Percentiles rank a stretch among this genome's conserved stretches.
Evolutionary conservation across 257 asterid species (phyloP).

Genomic region (Solanum commersonii): DNA sequence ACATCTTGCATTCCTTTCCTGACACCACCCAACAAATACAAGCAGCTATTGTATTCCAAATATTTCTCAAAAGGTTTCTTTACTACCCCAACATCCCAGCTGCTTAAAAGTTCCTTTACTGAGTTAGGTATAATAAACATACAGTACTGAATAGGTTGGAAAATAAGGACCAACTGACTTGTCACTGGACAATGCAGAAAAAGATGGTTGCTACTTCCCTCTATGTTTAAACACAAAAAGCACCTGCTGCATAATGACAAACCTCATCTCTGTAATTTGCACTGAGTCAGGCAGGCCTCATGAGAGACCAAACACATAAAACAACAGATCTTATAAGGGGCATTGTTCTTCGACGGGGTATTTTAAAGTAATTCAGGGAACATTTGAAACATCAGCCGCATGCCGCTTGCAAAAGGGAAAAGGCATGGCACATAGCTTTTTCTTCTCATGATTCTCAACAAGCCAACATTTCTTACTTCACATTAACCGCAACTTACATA

Average conservation of each 20-base stretch:
- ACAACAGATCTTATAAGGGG: not conserved
- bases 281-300: not conserved
- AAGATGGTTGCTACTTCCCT: not conserved
- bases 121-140: not conserved
- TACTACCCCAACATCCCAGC: not conserved
- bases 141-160: not conserved
- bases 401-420: not conserved
- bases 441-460: not conserved
- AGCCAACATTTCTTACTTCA: not conserved
- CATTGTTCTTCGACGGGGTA: not conserved
- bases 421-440: not conserved
- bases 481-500: not conserved
- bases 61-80: not conserved
- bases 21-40: not conserved
- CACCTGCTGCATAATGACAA: not conserved
- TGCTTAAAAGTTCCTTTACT: not conserved
- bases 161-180: not conserved
- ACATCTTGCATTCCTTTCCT: not conserved
- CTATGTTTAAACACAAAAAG: not conserved
- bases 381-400: not conserved
- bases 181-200: not conserved
- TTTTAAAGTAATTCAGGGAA: not conserved
- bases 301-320: not conserved
- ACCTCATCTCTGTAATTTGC: not conserved
- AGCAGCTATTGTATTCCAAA: not conserved